phyloP scores from a whole-genome alignment of 805 yeast species.

The Candida krabiensis region DNA sequence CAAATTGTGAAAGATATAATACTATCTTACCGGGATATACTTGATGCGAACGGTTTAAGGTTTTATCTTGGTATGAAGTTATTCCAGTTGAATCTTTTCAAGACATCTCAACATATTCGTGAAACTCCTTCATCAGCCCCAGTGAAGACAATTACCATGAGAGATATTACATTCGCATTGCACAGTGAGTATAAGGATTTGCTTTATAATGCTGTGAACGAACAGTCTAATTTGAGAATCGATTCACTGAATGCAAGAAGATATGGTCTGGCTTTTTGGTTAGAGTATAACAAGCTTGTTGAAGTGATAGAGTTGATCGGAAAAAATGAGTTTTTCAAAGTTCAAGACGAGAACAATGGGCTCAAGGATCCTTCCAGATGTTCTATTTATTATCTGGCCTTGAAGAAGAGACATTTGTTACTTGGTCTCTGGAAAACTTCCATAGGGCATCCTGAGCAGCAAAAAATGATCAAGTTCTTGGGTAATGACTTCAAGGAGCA shows the following conservation, averaged over 20 bases:
- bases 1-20: constrained; percentile 61
- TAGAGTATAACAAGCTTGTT: constrained; percentile 43
- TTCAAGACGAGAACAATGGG: constrained; percentile 40
- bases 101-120: constrained; percentile 17
- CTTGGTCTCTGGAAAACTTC: constrained; percentile 83
- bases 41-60: constrained; percentile 68
- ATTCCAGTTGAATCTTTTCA: constrained; percentile 45
- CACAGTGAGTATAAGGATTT: constrained; percentile 79
- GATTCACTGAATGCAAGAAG: constrained; percentile 62
- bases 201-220: constrained; percentile 50
- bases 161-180: constrained; percentile 87
- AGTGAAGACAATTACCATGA: constrained; percentile 52
- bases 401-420: constrained; percentile 73
- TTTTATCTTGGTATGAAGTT: constrained; percentile 72
- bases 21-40: constrained; percentile 38
- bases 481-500: constrained; percentile 70
- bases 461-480: constrained; percentile 76
- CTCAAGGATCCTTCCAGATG: constrained; percentile 70
- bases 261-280: constrained; percentile 75
- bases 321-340: constrained; percentile 56
- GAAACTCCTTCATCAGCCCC: neutral
- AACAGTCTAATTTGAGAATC: constrained; percentile 41
- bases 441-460: constrained; percentile 74
- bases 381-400: constrained; percentile 73
- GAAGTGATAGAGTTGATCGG: constrained; percentile 69